phyloP scores from a whole-genome alignment of 1,139 yeast genomes.

The Taiozyma sp. region DNA sequence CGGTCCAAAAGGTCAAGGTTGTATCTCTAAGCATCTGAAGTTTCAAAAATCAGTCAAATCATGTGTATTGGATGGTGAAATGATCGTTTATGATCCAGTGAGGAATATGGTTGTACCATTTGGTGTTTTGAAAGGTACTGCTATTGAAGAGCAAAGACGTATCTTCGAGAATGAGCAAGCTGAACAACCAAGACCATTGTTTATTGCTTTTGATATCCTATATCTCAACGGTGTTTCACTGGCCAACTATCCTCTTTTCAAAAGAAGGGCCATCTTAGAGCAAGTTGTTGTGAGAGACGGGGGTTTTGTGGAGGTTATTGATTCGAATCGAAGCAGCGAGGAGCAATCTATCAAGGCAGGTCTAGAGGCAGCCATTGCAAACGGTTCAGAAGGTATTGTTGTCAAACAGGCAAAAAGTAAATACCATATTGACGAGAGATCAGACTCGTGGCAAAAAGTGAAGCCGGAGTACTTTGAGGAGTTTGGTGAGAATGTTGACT shows the following conservation, averaged over 20 bases:
- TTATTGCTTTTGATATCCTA: conserved; percentile 66
- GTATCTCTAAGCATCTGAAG: conserved; percentile 51
- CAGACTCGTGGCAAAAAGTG: conserved; percentile 71
- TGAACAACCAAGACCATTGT: conserved; percentile 45
- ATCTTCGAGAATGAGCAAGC: conserved; percentile 14
- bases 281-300: conserved; percentile 43
- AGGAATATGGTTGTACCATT: conserved; percentile 63
- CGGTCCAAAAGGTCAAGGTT: conserved; percentile 42
- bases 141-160: conserved; percentile 34
- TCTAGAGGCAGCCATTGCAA: conserved; percentile 51
- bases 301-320: conserved; percentile 52
- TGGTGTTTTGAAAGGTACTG: conserved; percentile 72
- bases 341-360: conserved; percentile 50
- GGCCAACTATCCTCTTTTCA: conserved; percentile 45
- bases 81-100: conserved; percentile 78
- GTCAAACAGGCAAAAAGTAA: conserved; percentile 57
- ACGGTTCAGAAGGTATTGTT: conserved; percentile 77
- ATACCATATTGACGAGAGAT: conserved; percentile 57
- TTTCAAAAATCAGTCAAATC: conserved; percentile 40
- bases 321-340: conserved; percentile 37
- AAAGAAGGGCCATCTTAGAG: conserved; percentile 48
- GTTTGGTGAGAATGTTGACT: conserved; percentile 82
- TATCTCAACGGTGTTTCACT: conserved; percentile 61
- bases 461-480: conserved; percentile 88
- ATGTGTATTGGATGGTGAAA: conserved; percentile 80